Conservation (phyloP, 2,329 filamentous ascomycete genomes). For the Fusarium sp. region DNA sequence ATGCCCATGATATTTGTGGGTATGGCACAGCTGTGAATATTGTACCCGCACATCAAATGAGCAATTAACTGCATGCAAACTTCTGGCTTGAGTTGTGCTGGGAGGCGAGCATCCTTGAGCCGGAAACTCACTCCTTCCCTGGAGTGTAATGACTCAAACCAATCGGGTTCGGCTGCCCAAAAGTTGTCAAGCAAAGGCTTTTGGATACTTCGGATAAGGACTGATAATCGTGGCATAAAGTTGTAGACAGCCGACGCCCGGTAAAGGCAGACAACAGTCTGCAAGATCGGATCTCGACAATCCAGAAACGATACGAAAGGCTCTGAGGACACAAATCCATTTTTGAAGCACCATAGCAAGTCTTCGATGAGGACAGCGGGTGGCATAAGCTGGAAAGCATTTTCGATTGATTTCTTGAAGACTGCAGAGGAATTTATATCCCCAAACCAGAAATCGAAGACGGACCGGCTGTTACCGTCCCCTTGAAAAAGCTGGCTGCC, state of each 20-base stretch:
- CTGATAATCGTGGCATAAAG: background rate
- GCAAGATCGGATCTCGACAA: background rate
- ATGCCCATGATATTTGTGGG: background rate
- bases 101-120: background rate
- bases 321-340: background rate
- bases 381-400: background rate
- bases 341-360: background rate
- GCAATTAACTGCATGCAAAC: background rate
- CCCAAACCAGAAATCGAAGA: background rate
- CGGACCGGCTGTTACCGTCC: background rate
- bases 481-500: background rate
- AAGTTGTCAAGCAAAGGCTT: background rate
- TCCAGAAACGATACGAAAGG: background rate
- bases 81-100: background rate
- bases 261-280: background rate
- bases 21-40: background rate
- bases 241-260: background rate
- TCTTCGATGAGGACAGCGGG: background rate
- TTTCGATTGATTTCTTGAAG: background rate
- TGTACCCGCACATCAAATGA: background rate
- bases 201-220: background rate
- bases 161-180: fast-evolving
- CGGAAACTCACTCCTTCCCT: no score
- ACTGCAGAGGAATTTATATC: background rate
- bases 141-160: background rate